Base-by-base conservation (phyloP, 2,329 filamentous ascomycete genomes). In the Neurospora sp. region DNA sequence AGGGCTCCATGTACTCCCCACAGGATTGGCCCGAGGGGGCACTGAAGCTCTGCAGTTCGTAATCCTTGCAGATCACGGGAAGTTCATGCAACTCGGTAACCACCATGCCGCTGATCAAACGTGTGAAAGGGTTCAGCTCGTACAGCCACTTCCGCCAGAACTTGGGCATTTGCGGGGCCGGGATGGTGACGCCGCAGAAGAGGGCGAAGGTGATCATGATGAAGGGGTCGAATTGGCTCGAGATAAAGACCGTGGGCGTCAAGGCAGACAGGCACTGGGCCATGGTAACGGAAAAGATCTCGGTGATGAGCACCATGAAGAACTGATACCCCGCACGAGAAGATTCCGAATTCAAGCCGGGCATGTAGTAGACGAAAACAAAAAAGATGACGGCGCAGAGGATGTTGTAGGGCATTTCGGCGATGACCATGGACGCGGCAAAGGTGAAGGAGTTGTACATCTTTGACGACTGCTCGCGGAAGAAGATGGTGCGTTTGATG, bases 161-260 rank as follows among this genome's bases (percentile, higher is more conserved):
- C 1, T 81, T 82, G 1, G 92, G 90, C 81, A 96, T 96, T 79
- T 92, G 88, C 0, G 89, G 87, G 57, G 89, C 87, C 0, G 93
- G 91, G 67, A 96, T 92, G 0, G 92, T 91, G 72, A 97, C 93
- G 79, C 93, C 93, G 76, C 92, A 96, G 87, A 97, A 96, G 33
- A 96, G 85, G 1, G 91, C 86, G 77, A 96, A 95, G 70, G 90
- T 88, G 78, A 96, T 92, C 79, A 93, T 89, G 78, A 96, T 82
- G 77, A 94, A 92, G 0, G 93, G 93, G 75, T 96, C 93, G 73
- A 92, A 86, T 74, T 95, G 88, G 15, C 41, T 43, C 33, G 91
- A 89, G 75, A 96, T 92, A 80, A 93, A 93, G 1, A 91, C 88
- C 33, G 87, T 89, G 0, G 93, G 92, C 0, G 92, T 96, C 69